phyloP scores from a whole-genome alignment of 2,329 filamentous ascomycete species.

The Venturia oleaginea region DNA sequence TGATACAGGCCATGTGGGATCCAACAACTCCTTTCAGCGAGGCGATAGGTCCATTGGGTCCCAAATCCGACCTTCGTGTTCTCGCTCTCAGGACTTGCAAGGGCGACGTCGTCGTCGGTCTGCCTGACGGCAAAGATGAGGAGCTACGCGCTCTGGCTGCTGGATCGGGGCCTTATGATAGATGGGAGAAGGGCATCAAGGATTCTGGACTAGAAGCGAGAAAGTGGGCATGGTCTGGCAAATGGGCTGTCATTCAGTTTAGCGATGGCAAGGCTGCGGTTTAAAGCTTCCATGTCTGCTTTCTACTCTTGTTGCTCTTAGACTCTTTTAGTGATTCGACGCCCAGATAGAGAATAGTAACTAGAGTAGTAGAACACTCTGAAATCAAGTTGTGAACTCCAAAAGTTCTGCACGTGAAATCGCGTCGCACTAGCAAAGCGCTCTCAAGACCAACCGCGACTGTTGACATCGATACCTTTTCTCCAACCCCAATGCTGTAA shows the following conservation, averaged over 20 bases:
- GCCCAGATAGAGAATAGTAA: not conserved
- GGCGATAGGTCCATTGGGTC: conserved; percentile 79
- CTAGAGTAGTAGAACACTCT: not conserved
- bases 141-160: conserved; percentile 58
- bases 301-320: not conserved
- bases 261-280: conserved; percentile 51
- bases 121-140: conserved; percentile 77
- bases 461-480: not conserved
- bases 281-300: not conserved
- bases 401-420: not conserved
- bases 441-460: not conserved
- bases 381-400: not conserved
- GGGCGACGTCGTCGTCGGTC: conserved; percentile 85
- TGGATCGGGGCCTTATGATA: conserved; percentile 58
- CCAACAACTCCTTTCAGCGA: conserved; percentile 76
- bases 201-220: conserved; percentile 37
- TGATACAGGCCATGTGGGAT: conserved; percentile 62
- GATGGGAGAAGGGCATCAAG: conserved; percentile 11
- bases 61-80: conserved; percentile 71
- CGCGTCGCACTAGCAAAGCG: not conserved
- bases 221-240: conserved; percentile 92
- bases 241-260: conserved; percentile 92
- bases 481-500: not conserved
- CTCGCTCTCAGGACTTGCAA: conserved; percentile 91
- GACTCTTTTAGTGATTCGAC: not conserved